phyloP scores from a whole-genome alignment of 1,284 basidiomycete species.

The Leucocoprinus gongylophorus region DNA sequence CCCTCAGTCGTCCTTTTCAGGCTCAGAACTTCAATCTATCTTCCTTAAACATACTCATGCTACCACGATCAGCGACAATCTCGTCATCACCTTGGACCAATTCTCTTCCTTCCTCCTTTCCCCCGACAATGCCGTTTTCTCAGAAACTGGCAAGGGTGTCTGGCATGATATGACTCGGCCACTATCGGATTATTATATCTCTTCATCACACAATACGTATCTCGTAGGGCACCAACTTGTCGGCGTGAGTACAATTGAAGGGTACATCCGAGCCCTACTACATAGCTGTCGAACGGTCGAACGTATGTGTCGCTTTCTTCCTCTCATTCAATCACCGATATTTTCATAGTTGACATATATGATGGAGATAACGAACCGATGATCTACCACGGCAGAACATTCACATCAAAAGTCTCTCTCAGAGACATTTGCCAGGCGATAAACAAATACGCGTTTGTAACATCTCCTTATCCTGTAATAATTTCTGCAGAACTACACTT shows the following conservation, averaged over 20 bases:
- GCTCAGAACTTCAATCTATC: conserved; percentile 40
- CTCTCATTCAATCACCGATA: not conserved
- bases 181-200: conserved; percentile 25
- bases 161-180: conserved; percentile 28
- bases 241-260: conserved; percentile 91
- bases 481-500: conserved; percentile 95
- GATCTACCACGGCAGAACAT: conserved; percentile 88
- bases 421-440: conserved; percentile 86
- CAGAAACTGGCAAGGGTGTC: conserved; percentile 24
- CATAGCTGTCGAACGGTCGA: conserved; percentile 92
- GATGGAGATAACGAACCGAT: conserved; percentile 82
- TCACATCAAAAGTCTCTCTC: conserved; percentile 82
- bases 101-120: conserved; percentile 73
- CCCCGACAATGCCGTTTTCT: conserved; percentile 34
- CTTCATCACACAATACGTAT: conserved; percentile 84
- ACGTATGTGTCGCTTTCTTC: conserved; percentile 43
- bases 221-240: conserved; percentile 92
- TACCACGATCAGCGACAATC: conserved; percentile 15
- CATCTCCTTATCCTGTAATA: conserved; percentile 91
- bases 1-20: conserved; percentile 38
- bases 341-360: conserved; percentile 78
- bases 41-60: conserved; percentile 47
- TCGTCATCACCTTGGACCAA: conserved; percentile 45
- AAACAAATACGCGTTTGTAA: conserved; percentile 87
- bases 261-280: conserved; percentile 89